Conservation (phyloP, 495 filamentous ascomycete species). For the Xylaria bambusicola region DNA sequence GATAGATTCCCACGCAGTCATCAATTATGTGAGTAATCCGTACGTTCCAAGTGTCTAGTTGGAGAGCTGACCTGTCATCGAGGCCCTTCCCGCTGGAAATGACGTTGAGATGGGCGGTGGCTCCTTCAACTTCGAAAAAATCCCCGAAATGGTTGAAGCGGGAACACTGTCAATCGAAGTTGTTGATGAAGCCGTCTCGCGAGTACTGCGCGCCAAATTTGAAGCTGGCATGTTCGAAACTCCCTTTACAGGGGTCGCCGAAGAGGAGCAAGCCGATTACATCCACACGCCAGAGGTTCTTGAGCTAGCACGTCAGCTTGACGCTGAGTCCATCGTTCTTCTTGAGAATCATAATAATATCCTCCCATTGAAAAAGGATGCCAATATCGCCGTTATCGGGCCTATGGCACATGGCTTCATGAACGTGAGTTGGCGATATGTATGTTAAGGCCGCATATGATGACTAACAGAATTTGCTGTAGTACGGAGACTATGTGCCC, state of each 20-base stretch:
- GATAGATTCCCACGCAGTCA: constrained; percentile 60
- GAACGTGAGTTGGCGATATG: constrained; percentile 57
- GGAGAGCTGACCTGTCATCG: background rate
- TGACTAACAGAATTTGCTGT: constrained; percentile 16
- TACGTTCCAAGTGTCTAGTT: constrained; percentile 31
- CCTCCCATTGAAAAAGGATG: constrained; percentile 61
- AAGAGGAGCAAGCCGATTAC: constrained; percentile 51
- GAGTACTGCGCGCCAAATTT: constrained; percentile 65
- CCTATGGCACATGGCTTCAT: constrained; percentile 72
- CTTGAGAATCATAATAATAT: constrained; percentile 65
- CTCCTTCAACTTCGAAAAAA: constrained; percentile 66
- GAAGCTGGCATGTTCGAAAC: constrained; percentile 68
- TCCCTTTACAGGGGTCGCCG: constrained; percentile 58
- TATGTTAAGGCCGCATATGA: background rate
- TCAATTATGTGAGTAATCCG: constrained; percentile 32
- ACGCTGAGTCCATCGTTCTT: constrained; percentile 69
- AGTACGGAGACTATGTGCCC: constrained; percentile 71
- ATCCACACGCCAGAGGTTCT: constrained; percentile 61
- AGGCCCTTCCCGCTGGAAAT: constrained; percentile 64
- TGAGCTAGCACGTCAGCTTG: constrained; percentile 59
- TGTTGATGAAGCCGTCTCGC: constrained; percentile 65
- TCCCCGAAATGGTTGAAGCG: constrained; percentile 61
- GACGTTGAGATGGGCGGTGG: constrained; percentile 79
- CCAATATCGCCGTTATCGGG: constrained; percentile 69
- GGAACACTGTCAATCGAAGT: constrained; percentile 56